Percentiles rank a stretch among this genome's conserved stretches.
These are phyloP conservation scores for Nitzschia sp. DNA, from an alignment of 108 stramenopile species.

Conservation along the genomic window DNA sequence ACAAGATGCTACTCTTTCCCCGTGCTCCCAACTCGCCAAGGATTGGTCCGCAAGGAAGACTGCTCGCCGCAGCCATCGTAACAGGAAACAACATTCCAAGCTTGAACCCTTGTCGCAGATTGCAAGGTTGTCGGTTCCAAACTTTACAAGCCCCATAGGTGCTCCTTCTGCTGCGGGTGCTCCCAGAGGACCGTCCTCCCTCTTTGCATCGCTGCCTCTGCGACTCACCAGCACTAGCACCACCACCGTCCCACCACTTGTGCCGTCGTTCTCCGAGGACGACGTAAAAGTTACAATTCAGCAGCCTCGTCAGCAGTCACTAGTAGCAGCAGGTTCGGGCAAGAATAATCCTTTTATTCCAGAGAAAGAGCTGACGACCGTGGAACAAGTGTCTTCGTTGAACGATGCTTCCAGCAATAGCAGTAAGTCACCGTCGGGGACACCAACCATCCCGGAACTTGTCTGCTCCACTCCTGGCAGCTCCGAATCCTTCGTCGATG, in stretches of 20 bases:
- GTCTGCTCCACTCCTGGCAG: conserved; percentile 16
- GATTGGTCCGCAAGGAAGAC: conserved; percentile 22
- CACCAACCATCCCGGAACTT: conserved; percentile 1
- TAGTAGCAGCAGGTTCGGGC: not conserved
- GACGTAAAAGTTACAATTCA: no score
- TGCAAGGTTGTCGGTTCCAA: not conserved
- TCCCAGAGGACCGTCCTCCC: not conserved
- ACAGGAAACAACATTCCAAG: not conserved
- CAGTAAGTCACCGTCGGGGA: not conserved
- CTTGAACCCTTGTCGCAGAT: not conserved
- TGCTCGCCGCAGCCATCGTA: conserved; percentile 19
- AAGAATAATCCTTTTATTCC: not conserved
- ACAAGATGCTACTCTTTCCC: conserved; percentile 16
- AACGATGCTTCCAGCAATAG: not conserved
- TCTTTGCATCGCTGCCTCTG: not conserved
- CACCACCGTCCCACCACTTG: no score
- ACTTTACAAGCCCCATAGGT: not conserved
- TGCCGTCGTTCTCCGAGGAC: no score
- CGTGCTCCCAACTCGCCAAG: conserved; percentile 23
- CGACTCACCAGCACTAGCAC: no score
- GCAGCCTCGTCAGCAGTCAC: not conserved
- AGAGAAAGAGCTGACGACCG: not conserved
- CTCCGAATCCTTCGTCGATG: conserved; percentile 13
- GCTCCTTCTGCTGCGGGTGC: not conserved
- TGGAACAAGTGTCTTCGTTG: not conserved